Base-by-base conservation (phyloP, 306 rosid species). In the Acacia crassicarpa region DNA sequence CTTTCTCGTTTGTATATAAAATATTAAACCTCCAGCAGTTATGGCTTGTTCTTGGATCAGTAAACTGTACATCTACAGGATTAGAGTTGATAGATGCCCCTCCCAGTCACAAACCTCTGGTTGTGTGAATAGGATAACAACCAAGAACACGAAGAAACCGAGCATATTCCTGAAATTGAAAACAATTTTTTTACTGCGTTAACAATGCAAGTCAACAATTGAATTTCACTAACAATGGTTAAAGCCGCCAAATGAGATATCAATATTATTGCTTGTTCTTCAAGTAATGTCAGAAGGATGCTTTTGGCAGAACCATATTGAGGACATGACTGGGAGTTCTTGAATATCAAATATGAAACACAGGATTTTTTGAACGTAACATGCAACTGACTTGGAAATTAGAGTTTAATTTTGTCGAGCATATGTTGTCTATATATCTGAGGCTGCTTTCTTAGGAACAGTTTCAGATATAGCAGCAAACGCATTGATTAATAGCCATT, bases 71-170 rank as follows among this genome's bases (percentile, higher is more conserved):
- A 84, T 20, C 86, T 78, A 58, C 30, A n/a, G 32, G 6, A 58
- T 22, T 17, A 12, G 27, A 23, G 46, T 65, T 22, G 10, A 43
- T 53, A 69, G 38, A 69, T 78, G 63, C 48, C 79, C 19, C 53
- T 80, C 74, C 77, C 25, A 30, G 23, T 30, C 12, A 86, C 32
- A 32, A 49, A n/a, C 59, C 77, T 81, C 72, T 83, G 86, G 33
- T 68, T 48, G 82, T 77, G 82, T 88, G 91, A 79, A 87, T 88
- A 0, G 91, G 92, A 77, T 92, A 92, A 81, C 92, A 82, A n/a
- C 94, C 97, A 8, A 92, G 95, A 45, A 92, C 88, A 2, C 91
- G 97, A 72, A 91, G 70, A 83, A 91, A 91, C 44, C 82, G 67
- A 19, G 92, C 83, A 78, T 87, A 89, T 80, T 92, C 93, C 97